These are phyloP conservation scores for Pythium dissotocum DNA, from an alignment of 352 stramenopile species.

Conservation along the genomic window DNA sequence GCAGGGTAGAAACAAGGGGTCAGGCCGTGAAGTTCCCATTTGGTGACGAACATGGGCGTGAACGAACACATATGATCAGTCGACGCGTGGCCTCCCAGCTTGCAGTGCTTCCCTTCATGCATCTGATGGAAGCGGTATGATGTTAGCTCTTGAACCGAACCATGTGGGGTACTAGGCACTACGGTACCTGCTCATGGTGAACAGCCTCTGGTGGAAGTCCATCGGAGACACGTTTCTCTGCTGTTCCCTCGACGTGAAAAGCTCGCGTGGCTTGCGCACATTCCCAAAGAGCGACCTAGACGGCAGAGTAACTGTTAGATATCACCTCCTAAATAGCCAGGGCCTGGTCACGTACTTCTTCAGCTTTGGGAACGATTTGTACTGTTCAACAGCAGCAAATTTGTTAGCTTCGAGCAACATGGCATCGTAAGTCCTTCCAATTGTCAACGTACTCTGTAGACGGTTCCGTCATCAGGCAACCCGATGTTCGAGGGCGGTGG, in stretches of 20 bases:
- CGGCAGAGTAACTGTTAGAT: neutral
- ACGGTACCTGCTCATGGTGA: constrained; percentile 47
- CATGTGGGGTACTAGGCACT: no score
- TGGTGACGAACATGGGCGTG: neutral
- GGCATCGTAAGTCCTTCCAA: neutral
- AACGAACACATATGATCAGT: constrained; percentile 64
- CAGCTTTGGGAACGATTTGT: constrained; percentile 77
- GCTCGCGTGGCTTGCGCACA: constrained; percentile 70
- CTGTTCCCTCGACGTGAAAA: constrained; percentile 71
- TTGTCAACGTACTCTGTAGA: constrained; percentile 61
- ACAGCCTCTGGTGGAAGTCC: constrained; percentile 75
- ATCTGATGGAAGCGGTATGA: constrained; percentile 25
- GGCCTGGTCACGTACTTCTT: constrained; percentile 58
- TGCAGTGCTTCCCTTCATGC: constrained; percentile 47
- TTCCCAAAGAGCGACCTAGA: constrained; percentile 65
- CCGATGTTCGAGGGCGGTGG: constrained; percentile 79
- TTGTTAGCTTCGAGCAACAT: neutral
- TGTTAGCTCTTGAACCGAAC: no score
- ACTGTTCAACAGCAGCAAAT: constrained; percentile 34
- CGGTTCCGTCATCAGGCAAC: constrained; percentile 69
- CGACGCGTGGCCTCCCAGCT: constrained; percentile 70
- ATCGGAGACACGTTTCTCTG: constrained; percentile 73
- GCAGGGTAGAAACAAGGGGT: neutral
- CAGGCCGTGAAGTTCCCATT: neutral
- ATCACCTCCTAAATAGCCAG: no score